Evolutionary conservation across 345 rosid species (phyloP).

Genomic region (Melaleuca alternifolia): DNA sequence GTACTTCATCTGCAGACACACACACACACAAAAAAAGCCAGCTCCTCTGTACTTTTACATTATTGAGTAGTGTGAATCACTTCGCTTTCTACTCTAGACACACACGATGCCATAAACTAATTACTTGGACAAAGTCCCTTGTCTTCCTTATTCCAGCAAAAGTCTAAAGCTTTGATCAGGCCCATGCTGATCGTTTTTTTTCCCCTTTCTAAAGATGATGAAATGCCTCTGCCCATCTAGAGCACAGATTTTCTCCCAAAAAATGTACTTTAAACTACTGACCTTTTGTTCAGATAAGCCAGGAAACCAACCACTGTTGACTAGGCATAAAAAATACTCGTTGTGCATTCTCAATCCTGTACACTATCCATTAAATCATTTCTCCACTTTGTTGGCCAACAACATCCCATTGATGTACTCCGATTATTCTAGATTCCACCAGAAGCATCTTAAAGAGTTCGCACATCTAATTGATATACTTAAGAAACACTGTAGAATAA

Average conservation of each 20-base stretch:
- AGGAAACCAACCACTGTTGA: not conserved
- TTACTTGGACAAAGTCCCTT: not conserved
- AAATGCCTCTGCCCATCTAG: not conserved
- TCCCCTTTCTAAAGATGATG: not conserved
- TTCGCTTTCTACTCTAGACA: not conserved
- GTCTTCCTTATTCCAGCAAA: not conserved
- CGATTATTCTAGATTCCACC: not conserved
- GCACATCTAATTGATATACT: not conserved
- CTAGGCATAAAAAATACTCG: not conserved
- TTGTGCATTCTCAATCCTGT: not conserved
- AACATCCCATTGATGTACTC: not conserved
- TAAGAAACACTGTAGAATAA: not conserved
- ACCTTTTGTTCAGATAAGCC: not conserved
- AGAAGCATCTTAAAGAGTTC: not conserved
- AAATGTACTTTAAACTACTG: not conserved
- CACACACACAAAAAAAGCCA: too few relatives aligned
- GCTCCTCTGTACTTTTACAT: not conserved
- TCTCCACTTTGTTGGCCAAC: not conserved
- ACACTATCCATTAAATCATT: not conserved
- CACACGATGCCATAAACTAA: not conserved
- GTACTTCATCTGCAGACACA: not conserved
- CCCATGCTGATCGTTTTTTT: not conserved
- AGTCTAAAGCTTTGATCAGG: not conserved
- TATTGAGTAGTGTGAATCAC: not conserved
- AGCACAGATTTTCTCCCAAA: not conserved